These are phyloP conservation scores for Scutellaria barbata DNA, from an alignment of 257 asterid species.

Conservation along the genomic window DNA sequence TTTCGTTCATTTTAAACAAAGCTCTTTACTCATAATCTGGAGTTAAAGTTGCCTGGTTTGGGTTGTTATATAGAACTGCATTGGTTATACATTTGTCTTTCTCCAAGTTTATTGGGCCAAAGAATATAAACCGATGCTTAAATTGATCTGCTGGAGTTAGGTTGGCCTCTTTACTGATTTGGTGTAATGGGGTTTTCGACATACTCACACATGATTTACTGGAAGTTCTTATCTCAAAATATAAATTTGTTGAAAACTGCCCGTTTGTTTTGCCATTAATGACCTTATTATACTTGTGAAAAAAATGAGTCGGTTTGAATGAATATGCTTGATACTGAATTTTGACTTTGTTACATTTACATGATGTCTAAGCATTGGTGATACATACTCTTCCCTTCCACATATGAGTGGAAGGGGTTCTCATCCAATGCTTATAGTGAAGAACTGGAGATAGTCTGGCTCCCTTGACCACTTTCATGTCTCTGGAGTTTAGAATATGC, in stretches of 20 bases:
- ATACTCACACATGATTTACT: conserved; percentile 43
- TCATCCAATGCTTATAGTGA: conserved; percentile 39
- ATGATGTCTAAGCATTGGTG: conserved; percentile 35
- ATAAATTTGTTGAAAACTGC: no score
- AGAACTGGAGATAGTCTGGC: conserved; percentile 45
- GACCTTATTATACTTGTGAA: neutral
- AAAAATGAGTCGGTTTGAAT: no score
- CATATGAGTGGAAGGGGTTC: conserved; percentile 27
- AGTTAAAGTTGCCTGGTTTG: neutral
- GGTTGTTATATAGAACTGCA: conserved; percentile 34
- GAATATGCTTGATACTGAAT: neutral
- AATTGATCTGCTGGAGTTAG: conserved; percentile 43
- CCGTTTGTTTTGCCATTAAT: neutral
- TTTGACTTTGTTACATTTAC: neutral
- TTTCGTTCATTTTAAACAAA: no score
- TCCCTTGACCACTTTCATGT: conserved; percentile 31
- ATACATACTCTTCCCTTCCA: conserved; percentile 2
- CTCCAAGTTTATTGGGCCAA: conserved; percentile 10
- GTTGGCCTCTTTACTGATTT: conserved; percentile 54
- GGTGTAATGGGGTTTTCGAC: conserved; percentile 55
- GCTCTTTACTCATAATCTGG: no score
- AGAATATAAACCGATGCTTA: conserved; percentile 47
- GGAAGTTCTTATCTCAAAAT: neutral
- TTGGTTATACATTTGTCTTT: conserved; percentile 25
- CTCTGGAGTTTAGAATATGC: conserved; percentile 43